Base-by-base conservation (phyloP, 1,284 basidiomycete species). In the Mycena citricolor region DNA sequence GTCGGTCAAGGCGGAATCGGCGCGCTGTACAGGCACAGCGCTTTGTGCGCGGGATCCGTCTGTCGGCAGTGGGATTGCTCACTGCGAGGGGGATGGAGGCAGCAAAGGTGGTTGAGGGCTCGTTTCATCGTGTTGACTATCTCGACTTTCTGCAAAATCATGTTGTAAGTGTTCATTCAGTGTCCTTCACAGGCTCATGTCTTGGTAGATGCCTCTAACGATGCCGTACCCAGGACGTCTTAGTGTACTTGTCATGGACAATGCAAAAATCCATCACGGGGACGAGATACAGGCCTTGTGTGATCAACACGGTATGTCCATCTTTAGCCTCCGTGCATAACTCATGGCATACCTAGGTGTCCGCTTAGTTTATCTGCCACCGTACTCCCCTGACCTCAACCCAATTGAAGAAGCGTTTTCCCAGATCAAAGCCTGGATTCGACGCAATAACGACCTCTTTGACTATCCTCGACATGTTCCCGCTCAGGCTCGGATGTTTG, bases 371-470 rank as follows among this genome's bases (percentile, higher is more conserved):
- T 65, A 56, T 47, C 54, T 69, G 1, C 64, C 65, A 12, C 55
- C 65, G 5, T 68, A 68, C 42, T 68, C 61, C 0, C 64, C 61
- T 4, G 60, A 67, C 39, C 55, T 59, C 34, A 66, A 66, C 38
- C 65, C 61, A 5, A 53, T 53, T 13, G 47, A 53, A 19, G 51
- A 53, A 33, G 51, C 44, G 2, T 50, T 53, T 28, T 50, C 48
- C 5, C 43, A 53, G 22, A 47, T 50, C 47, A 53, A 53, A 41
- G 44, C 42, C 1, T 50, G 46, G 19, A 50, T 53, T 11, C 39
- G 51, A 5, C 47, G 43, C 20, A 32, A 50, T 26, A 17, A 19
- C 4, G 51, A 50, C 22, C 13, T 47, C 17, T 50, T 50, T 25
- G 43, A 36, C 11, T 40, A 13, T 13, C 21, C 23, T 20, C 17